Percentiles rank a stretch among this genome's conserved stretches.
Evolutionary conservation across 2,329 filamentous ascomycete genomes (phyloP).

Genomic region (Incumbomyces delicatus): DNA sequence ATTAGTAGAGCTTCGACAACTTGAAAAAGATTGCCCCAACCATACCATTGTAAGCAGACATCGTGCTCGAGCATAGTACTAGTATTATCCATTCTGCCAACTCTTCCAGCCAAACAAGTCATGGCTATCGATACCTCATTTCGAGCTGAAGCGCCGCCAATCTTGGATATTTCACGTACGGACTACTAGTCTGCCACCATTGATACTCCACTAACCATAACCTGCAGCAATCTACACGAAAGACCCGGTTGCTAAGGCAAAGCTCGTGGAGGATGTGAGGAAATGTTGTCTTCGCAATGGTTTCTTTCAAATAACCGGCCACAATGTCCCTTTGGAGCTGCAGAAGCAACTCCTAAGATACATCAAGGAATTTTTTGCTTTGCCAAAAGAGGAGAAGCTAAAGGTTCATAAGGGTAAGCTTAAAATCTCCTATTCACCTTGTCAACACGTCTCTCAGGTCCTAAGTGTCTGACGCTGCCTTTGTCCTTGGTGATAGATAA

Average conservation of each 20-base stretch:
- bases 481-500: not conserved
- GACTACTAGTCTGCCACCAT: not conserved
- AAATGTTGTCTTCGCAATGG: slow-evolving; percentile 38
- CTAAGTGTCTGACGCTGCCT: slow-evolving; percentile 30
- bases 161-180: slow-evolving; percentile 26
- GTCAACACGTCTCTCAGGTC: slow-evolving; percentile 5
- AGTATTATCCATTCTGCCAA: no score
- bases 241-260: slow-evolving; percentile 22
- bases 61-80: no score
- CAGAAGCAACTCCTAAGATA: slow-evolving; percentile 35
- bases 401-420: no score
- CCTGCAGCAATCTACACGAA: slow-evolving; percentile 23
- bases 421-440: not conserved
- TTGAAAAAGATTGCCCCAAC: slow-evolving; percentile 11
- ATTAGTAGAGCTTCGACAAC: no score
- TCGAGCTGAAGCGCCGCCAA: slow-evolving; percentile 22
- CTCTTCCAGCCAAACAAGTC: no score
- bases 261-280: slow-evolving; percentile 28
- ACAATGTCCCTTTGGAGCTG: slow-evolving; percentile 34
- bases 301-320: slow-evolving; percentile 45
- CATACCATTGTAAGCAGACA: slow-evolving; percentile 17
- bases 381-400: no score
- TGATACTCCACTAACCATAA: not conserved
- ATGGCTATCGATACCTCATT: no score
- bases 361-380: slow-evolving; percentile 38